phyloP scores from a whole-genome alignment of 179 eudicot genomes.

The Spergularia azorica region DNA sequence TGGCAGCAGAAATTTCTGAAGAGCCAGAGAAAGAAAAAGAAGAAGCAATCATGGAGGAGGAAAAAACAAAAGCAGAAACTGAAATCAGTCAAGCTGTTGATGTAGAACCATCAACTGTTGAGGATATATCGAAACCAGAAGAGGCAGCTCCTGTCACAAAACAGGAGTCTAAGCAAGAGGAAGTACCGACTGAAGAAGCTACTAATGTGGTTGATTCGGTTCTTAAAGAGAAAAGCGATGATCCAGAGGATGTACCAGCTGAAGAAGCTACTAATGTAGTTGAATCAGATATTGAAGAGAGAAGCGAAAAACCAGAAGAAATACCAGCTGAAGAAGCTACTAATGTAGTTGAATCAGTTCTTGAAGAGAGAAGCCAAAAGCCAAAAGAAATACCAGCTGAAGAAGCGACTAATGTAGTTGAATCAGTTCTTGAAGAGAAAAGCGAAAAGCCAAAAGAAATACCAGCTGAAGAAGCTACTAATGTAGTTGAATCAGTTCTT shows the following conservation, averaged over 20 bases:
- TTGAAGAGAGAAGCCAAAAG: no score
- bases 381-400: conserved; percentile 8
- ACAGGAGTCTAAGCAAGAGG: conserved; percentile 27
- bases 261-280: no score
- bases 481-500: no score
- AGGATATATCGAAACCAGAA: conserved; percentile 23
- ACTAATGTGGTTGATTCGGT: conserved; percentile 15
- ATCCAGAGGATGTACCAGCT: conserved; percentile 14
- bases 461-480: no score
- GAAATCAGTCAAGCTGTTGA: conserved; percentile 12
- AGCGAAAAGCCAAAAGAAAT: conserved; percentile 9
- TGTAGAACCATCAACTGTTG: conserved; percentile 15
- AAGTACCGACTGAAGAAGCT: conserved; percentile 24
- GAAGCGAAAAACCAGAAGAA: neutral
- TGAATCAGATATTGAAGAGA: no score
- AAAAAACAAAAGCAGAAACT: conserved; percentile 16
- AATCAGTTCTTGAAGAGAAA: conserved; percentile 16
- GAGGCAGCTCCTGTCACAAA: conserved; percentile 12
- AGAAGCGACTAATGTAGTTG: conserved; percentile 15
- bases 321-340: conserved; percentile 4
- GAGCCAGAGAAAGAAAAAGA: conserved; percentile 8
- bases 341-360: no score
- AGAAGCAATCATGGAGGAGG: conserved; percentile 19
- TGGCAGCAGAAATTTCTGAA: neutral
- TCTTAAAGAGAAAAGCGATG: conserved; percentile 2